phyloP scores from a whole-genome alignment of 352 stramenopile genomes.

The Globisporangium echinulatum region DNA sequence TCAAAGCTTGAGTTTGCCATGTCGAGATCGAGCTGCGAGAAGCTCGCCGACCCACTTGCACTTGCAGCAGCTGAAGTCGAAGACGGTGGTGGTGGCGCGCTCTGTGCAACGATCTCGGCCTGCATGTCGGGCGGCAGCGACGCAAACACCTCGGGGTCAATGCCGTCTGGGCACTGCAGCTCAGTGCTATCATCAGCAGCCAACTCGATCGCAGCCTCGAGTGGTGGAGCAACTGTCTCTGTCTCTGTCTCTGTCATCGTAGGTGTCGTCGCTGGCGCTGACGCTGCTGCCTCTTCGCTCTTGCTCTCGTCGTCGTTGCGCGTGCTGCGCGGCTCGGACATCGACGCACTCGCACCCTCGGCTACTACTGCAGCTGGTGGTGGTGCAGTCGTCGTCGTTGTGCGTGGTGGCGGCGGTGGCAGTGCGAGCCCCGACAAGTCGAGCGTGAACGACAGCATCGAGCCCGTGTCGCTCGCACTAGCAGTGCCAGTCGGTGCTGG shows the following conservation, averaged over 20 bases:
- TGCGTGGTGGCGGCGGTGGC: slow-evolving; percentile 10
- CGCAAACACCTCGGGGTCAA: slow-evolving; percentile 96
- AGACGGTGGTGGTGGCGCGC: slow-evolving; percentile 13
- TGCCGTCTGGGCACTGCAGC: slow-evolving; percentile 87
- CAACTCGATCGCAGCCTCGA: too few relatives aligned
- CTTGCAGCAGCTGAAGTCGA: slow-evolving; percentile 12
- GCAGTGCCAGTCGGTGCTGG: neutral
- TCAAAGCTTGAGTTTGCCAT: slow-evolving; percentile 90
- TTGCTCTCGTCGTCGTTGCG: slow-evolving; percentile 17
- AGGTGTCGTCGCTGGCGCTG: too few relatives aligned
- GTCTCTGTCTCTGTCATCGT: neutral
- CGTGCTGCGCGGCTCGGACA: neutral
- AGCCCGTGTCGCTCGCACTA: slow-evolving; percentile 2
- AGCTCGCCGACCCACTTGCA: slow-evolving; percentile 35
- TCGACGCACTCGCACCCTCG: neutral
- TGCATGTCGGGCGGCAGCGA: slow-evolving; percentile 96
- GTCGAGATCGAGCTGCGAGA: slow-evolving; percentile 78
- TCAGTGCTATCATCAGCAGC: slow-evolving; percentile 1
- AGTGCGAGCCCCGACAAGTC: slow-evolving; percentile 56
- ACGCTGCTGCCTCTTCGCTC: slow-evolving; percentile 12
- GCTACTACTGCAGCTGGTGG: neutral
- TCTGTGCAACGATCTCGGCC: slow-evolving; percentile 90
- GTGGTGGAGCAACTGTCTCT: neutral
- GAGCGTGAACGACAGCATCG: slow-evolving; percentile 82
- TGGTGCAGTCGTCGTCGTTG: neutral